Base-by-base conservation (phyloP, 75 land plant species). In the Pinus taeda region DNA sequence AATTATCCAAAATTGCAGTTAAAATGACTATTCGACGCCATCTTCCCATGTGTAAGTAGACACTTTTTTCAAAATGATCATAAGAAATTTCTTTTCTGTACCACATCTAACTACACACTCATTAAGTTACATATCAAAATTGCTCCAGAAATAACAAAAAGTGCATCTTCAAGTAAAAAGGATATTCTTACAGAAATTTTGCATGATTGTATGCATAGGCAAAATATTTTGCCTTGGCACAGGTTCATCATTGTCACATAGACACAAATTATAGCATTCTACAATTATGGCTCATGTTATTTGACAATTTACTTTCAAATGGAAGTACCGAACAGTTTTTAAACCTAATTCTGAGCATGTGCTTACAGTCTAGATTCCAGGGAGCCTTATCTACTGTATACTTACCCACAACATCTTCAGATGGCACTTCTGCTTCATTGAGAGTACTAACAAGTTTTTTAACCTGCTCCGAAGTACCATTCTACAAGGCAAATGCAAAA, bases 381-480 rank as follows among this genome's bases (percentile, higher is more conserved):
- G 45, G 22, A 20, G 12, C 17, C 39, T 69, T 69, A 39, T 69
- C 13, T 33, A 65, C 15, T 6, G 8, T 4, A 12, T 60, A 20
- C 71, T 63, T 77, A 95, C 95, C 98, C 9, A 95, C 96, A 64
- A 87, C 90, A 77, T 95, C 96, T 39, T 81, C 79, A 0, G 92
- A 86, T 71, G 98, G 98, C 33, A 95, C 91, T 82, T 93, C 85
- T 64, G 88, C 93, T 24, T 77, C 83, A 75, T 95, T 95, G 65
- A 95, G 83, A 17, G 69, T 79, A 26, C 79, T n/a, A 0, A 89
- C 89, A 57, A 95, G 91, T 80, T 93, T 93, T 83, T 95, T 95
- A 37, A 95, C 91, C 57, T 95, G 92, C 37, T 93, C 96, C 36
- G 83, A 74, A 14, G 96, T 93, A 55, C 98, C 98, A 88, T 95